phyloP scores from a whole-genome alignment of 176 grass and related monocot genomes.

The Leersia perrieri region DNA sequence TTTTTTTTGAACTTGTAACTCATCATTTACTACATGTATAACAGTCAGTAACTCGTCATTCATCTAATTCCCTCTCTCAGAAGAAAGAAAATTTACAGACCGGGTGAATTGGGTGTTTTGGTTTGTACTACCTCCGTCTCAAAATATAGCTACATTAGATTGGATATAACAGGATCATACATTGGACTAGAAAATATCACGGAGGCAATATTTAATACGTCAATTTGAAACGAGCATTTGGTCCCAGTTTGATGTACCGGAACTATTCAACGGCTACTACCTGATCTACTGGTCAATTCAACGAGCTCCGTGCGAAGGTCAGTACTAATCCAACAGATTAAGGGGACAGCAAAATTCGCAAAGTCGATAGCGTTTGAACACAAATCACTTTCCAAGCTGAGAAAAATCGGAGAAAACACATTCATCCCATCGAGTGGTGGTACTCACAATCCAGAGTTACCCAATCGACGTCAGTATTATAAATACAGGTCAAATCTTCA shows the following conservation, averaged over 20 bases:
- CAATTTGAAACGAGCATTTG: not conserved
- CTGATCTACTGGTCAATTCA: not conserved
- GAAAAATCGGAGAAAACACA: not conserved
- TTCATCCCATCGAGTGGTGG: not conserved
- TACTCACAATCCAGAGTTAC: not conserved
- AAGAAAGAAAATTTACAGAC: too few relatives aligned
- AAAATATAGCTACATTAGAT: too few relatives aligned
- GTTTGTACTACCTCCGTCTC: too few relatives aligned
- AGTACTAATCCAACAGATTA: too few relatives aligned
- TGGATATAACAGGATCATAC: too few relatives aligned
- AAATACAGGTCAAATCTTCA: constrained; percentile 35
- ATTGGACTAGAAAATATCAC: too few relatives aligned
- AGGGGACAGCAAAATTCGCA: not conserved
- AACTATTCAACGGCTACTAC: too few relatives aligned
- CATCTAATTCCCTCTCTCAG: constrained; percentile 4
- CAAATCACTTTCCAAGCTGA: not conserved
- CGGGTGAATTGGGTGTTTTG: too few relatives aligned
- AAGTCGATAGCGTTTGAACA: not conserved
- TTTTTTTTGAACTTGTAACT: too few relatives aligned
- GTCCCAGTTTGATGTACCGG: too few relatives aligned
- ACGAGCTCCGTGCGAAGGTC: not conserved
- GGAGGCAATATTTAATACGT: too few relatives aligned
- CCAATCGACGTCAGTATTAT: constrained; percentile 37
- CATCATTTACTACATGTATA: too few relatives aligned
- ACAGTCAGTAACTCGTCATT: constrained; percentile 22